Base-by-base conservation (phyloP, 2,329 filamentous ascomycete genomes). In the Acrocalymma vagum region DNA sequence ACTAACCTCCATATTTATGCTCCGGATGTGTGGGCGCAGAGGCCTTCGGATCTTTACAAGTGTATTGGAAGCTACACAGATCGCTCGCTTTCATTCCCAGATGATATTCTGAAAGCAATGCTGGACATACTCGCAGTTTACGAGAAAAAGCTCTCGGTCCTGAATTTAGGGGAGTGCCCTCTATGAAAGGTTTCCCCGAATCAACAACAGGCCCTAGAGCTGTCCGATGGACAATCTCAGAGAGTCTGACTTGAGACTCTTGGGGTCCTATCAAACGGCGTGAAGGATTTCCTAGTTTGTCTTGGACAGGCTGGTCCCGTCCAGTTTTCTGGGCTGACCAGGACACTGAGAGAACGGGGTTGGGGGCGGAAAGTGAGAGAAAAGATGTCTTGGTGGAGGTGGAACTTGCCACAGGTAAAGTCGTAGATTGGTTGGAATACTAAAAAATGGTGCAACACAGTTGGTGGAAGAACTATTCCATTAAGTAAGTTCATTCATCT, bases 251-350 rank as follows among this genome's bases (percentile, higher is more conserved):
- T 7, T 38, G 27, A 28, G 24, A 18, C 10, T 11, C 26, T 4
- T 11, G n/a, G 9, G 20, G 20, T 11, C 4, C 5, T 4, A 20
- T 14, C 9, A 16, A 9, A 8, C 35, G 27, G n/a, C 35, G 35
- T n/a, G 20, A 38, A 31, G 35, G 35, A n/a, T 38, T 38, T n/a
- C 35, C 35, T 15, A 30, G 18, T 11, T 38, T 27, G 35, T 38
- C 27, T 8, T 38, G 27, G 26, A 11, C 27, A 2, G 35, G 35
- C 14, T 38, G 35, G 35, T 10, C 10, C 9, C 14, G n/a, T 11
- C 14, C n/a, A 16, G 14, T 38, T 14, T n/a, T 7, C 4, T 38
- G 23, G 24, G 8, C 9, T 13, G n/a, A 6, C 6, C 17, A 14
- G 24, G n/a, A n/a, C n/a, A n/a, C n/a, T n/a, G n/a, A n/a, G n/a